Evolutionary conservation across 176 grass and related monocot species (phyloP).

Genomic region (Juncus effusus): DNA sequence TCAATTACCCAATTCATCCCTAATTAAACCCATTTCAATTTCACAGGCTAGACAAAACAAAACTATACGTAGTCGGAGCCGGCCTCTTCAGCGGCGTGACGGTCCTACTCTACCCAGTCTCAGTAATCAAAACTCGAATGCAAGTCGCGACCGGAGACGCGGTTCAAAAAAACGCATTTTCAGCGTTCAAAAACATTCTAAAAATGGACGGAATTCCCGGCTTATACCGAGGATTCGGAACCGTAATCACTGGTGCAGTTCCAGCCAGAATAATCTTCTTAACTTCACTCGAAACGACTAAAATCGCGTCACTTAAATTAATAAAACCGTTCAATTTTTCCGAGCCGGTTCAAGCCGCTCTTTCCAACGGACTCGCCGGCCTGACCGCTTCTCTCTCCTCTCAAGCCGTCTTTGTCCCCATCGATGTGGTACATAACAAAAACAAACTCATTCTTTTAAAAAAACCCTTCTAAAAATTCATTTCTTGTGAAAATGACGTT

Average conservation of each 20-base stretch:
- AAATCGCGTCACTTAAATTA: conserved; percentile 59
- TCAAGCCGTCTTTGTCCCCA: conserved; percentile 83
- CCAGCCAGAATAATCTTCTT: conserved; percentile 93
- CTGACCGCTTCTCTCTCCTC: conserved; percentile 72
- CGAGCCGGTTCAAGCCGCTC: conserved; percentile 59
- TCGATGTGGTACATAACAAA: conserved; percentile 78
- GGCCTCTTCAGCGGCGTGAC: conserved; percentile 89
- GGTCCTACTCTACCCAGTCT: conserved; percentile 70
- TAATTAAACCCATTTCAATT: conserved; percentile 10
- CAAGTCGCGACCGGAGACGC: conserved; percentile 87
- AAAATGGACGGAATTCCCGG: conserved; percentile 68
- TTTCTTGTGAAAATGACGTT: conserved; percentile 14
- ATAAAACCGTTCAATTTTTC: conserved; percentile 67
- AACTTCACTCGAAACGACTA: conserved; percentile 74
- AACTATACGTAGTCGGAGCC: conserved; percentile 78
- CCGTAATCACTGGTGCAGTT: conserved; percentile 77
- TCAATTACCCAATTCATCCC: no score
- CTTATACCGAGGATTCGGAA: conserved; percentile 81
- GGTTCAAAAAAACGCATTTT: conserved; percentile 66
- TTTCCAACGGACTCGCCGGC: conserved; percentile 80
- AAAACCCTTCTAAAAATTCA: no score
- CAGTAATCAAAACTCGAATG: conserved; percentile 95
- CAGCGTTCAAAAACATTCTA: conserved; percentile 70
- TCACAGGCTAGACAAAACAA: conserved; percentile 92
- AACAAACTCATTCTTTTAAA: no score